Percentiles rank a stretch among this genome's conserved stretches.
Conservation (phyloP, 345 rosid species). For the Hevea brasiliensis region DNA sequence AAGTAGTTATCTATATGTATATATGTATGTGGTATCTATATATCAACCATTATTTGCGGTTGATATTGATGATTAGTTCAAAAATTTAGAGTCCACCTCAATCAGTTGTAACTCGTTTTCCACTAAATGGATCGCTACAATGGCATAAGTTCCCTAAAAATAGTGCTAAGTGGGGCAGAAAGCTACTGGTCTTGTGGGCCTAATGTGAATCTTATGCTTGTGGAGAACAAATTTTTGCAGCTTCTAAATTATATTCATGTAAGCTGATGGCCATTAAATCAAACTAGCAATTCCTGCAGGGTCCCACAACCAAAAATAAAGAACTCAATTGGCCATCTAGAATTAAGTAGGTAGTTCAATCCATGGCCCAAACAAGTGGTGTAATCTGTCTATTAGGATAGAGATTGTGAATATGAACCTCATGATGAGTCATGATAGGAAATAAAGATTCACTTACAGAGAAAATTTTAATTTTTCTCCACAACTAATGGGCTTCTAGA, state of each 20-base stretch:
- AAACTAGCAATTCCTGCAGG: constrained; percentile 13
- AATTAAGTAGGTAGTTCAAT: constrained; percentile 23
- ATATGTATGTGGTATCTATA: too few relatives aligned
- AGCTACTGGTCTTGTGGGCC: constrained; percentile 24
- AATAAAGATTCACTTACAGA: not conserved
- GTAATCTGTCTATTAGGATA: not conserved
- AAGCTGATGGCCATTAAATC: constrained; percentile 11
- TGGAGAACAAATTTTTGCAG: constrained; percentile 19
- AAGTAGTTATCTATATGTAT: too few relatives aligned
- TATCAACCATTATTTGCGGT: too few relatives aligned
- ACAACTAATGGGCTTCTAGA: constrained; percentile 11
- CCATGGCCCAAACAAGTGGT: constrained; percentile 30
- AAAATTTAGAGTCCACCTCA: constrained; percentile 7
- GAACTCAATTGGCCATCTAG: constrained; percentile 16
- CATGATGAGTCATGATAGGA: constrained; percentile 1
- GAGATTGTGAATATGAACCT: constrained; percentile 12
- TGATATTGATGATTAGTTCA: not conserved
- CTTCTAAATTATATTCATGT: not conserved
- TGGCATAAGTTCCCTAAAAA: constrained; percentile 5
- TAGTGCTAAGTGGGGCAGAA: constrained; percentile 4
- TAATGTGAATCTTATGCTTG: constrained; percentile 19
- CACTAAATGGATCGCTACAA: constrained; percentile 5
- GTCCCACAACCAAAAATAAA: constrained; percentile 27
- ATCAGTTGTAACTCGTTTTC: constrained; percentile 8
- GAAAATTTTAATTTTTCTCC: not conserved